Evolutionary conservation across 1,284 basidiomycete species (phyloP), one percentile per base, ranked within the genome.

Genomic region (Takashimella tepidaria): DNA sequence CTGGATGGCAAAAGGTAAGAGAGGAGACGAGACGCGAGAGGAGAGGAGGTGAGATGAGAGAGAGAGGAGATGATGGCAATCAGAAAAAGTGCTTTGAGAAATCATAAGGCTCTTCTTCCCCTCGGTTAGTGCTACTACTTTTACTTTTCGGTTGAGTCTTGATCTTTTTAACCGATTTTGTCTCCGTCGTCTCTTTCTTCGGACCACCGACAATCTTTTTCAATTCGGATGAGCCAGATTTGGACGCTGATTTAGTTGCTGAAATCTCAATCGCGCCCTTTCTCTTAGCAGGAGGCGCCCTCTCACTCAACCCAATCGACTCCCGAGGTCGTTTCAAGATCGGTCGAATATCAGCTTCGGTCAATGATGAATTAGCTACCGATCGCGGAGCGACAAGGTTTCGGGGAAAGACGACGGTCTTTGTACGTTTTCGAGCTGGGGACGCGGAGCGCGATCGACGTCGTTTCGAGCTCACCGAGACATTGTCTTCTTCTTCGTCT

Each of bases 21-120:
- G n/a, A n/a, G n/a, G n/a, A n/a, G n/a, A n/a, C n/a, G n/a, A n/a
- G n/a, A n/a, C n/a, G n/a, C n/a, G n/a, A n/a, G n/a, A n/a, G n/a
- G n/a, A n/a, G n/a, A n/a, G n/a, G n/a, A n/a, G n/a, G n/a, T n/a
- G n/a, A n/a, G n/a, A n/a, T n/a, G n/a, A n/a, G n/a, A n/a, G n/a
- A n/a, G n/a, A n/a, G n/a, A n/a, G n/a, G n/a, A n/a, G n/a, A n/a
- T n/a, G n/a, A n/a, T n/a, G n/a, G n/a, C n/a, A 37, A 37, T 43
- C 51, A 62, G 50, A 64, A 68, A 50, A 68, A 68, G 49, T 64
- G 63, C 47, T 59, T 51, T 49, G 57, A 53, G 48, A 68, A 68
- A 51, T 60, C 55, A 58, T 68, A 68, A 11, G 60, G 49, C 46
- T 60, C 54, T 47, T 58, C 58, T 16, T 53, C 60, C 21, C 8